Base-by-base conservation (phyloP, 73 alveolate genomes). In the Effrenium voratum region DNA sequence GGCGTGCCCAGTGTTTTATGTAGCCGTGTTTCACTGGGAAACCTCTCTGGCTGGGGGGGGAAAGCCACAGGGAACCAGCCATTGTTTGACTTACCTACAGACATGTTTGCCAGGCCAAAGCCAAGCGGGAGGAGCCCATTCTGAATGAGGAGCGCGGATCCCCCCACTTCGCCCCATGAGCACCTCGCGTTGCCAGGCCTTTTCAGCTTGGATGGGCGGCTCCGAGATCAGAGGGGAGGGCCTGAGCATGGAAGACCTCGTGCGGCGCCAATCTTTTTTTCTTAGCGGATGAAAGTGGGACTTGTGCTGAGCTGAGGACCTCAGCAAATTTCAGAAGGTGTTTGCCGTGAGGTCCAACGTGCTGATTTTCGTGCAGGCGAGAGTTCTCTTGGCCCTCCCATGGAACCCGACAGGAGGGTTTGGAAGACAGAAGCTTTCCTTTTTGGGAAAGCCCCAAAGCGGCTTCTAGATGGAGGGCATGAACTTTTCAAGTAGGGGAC, bases 141-240 rank as follows among this genome's bases (percentile, higher is more conserved):
- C 40, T 68, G 57, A 90, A 90, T 46, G 97, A 90, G 97, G 97
- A 81, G 34, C 60, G 41, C 68, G 86, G 59, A 52, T 16, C 34
- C 28, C 41, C 16, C 82, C 30, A 70, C 36, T 60, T 70, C 81
- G 49, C 30, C 38, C 50, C 3, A 12, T 36, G n/a, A 36, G 50
- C 50, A 72, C 38, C 83, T 0, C 13, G 16, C 38, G 5, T 36
- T 32, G n/a, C 26, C 60, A 91, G 98, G 98, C 98, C 46, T 91
- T 91, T 76, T 91, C 98, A n/a, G 98, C 98, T n/a, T 91, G 98
- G 98, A 91, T 91, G 98, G 90, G 98, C 22, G 98, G 98, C 59
- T 30, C 87, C 30, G 98, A 91, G 40, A 91, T 91, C 32, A 72
- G 87, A 55, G 98, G 98, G 79, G 98, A 91, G 50, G 98, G 98